phyloP scores from a whole-genome alignment of 2,329 filamentous ascomycete genomes.

The Emergomyces orientalis region DNA sequence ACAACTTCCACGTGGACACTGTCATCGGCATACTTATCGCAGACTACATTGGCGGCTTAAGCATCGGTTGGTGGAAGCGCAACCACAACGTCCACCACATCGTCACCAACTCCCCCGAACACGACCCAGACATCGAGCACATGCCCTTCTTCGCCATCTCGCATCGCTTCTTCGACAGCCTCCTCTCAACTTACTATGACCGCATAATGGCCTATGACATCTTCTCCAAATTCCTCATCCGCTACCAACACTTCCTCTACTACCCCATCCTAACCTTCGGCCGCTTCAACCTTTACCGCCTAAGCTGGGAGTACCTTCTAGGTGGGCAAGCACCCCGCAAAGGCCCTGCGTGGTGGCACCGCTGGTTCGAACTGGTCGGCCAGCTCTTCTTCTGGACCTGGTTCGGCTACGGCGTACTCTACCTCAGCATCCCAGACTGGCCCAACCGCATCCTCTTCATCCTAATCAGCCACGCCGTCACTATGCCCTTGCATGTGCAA shows the following conservation, averaged over 20 bases:
- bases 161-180: slow-evolving; percentile 63
- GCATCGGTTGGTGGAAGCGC: slow-evolving; percentile 92
- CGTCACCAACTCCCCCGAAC: slow-evolving; percentile 87
- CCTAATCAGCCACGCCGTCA: slow-evolving; percentile 69
- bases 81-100: slow-evolving; percentile 97
- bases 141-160: slow-evolving; percentile 83
- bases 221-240: slow-evolving; percentile 59
- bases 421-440: slow-evolving; percentile 59
- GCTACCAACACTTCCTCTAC: slow-evolving; percentile 72
- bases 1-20: slow-evolving; percentile 73
- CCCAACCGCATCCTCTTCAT: slow-evolving; percentile 64
- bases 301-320: slow-evolving; percentile 71
- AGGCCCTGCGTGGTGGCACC: slow-evolving; percentile 73
- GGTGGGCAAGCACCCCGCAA: slow-evolving; percentile 60
- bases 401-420: slow-evolving; percentile 76
- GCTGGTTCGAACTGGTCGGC: slow-evolving; percentile 67
- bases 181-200: slow-evolving; percentile 77
- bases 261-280: slow-evolving; percentile 73
- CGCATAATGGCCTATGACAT: slow-evolving; percentile 68
- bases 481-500: slow-evolving; percentile 75
- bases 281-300: slow-evolving; percentile 75
- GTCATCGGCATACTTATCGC: slow-evolving; percentile 84
- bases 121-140: slow-evolving; percentile 91
- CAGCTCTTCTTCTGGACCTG: slow-evolving; percentile 76
- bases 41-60: slow-evolving; percentile 80